Evolutionary conservation across 176 grass and related monocot species (phyloP).

Genomic region (Dactylis glomerata): DNA sequence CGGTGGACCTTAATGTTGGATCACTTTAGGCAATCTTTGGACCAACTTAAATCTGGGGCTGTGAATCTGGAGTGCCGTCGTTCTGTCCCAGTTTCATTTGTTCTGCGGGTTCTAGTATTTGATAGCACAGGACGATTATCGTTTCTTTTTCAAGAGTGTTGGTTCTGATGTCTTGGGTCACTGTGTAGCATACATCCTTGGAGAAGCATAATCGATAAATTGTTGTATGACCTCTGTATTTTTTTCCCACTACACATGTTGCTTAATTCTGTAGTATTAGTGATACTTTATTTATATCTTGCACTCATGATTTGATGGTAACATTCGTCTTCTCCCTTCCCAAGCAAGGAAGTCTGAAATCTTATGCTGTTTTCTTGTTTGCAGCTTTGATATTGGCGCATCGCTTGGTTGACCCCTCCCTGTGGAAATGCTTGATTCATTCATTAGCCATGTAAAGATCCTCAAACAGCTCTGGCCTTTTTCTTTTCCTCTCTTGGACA

Average conservation of each 20-base stretch:
- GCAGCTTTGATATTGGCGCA: neutral
- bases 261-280: neutral
- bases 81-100: neutral
- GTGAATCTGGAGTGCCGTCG: neutral
- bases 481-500: neutral
- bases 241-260: neutral
- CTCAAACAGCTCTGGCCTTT: neutral
- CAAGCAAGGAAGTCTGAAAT: neutral
- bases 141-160: neutral
- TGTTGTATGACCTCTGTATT: neutral
- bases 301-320: neutral
- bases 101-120: neutral
- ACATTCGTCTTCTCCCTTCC: neutral
- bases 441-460: constrained; percentile 21
- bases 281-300: neutral
- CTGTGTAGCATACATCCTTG: neutral
- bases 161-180: neutral
- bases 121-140: neutral
- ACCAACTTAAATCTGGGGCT: neutral
- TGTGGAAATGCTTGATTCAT: constrained; percentile 11
- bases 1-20: neutral
- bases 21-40: neutral
- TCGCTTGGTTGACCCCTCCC: neutral
- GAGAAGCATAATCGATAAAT: neutral
- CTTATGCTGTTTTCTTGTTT: neutral